These are phyloP conservation scores for Xerocomus brunneocitrinus DNA, from an alignment of 768 basidiomycete species.

Conservation along the genomic window DNA sequence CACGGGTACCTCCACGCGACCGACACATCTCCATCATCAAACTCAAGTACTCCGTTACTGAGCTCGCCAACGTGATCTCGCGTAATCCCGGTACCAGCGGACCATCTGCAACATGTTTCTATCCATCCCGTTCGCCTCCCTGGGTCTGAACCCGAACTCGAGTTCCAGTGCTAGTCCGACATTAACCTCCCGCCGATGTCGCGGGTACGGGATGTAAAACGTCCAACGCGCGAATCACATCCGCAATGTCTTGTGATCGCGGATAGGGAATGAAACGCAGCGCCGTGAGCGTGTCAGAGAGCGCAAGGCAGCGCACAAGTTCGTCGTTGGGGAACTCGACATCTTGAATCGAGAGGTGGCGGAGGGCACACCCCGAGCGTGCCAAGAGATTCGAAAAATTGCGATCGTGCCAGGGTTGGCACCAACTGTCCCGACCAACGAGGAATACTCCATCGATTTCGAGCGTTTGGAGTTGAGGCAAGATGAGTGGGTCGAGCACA, in stretches of 20 bases:
- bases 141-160: neutral
- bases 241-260: slow-evolving; percentile 11
- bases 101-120: neutral
- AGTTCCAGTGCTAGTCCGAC: neutral
- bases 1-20: slow-evolving; percentile 7
- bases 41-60: slow-evolving; percentile 7
- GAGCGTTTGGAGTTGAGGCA: slow-evolving; percentile 18
- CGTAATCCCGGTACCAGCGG: slow-evolving; percentile 8
- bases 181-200: neutral
- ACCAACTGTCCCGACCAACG: neutral
- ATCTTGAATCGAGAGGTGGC: slow-evolving; percentile 11
- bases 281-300: slow-evolving; percentile 7
- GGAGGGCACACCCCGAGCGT: slow-evolving; percentile 14
- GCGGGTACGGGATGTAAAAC: neutral
- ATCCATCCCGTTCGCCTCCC: neutral
- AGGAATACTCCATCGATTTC: slow-evolving; percentile 12
- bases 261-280: slow-evolving; percentile 16
- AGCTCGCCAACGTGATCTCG: slow-evolving; percentile 16
- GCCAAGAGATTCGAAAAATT: slow-evolving; percentile 15
- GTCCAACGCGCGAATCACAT: slow-evolving; percentile 6
- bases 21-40: slow-evolving; percentile 7
- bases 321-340: slow-evolving; percentile 16
- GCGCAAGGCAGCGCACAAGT: slow-evolving; percentile 17
- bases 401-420: slow-evolving; percentile 5
- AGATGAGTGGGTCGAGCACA: slow-evolving; percentile 9